phyloP scores from a whole-genome alignment of 371 early-diverging fungal species.

The Lichtheimia hyalospora region DNA sequence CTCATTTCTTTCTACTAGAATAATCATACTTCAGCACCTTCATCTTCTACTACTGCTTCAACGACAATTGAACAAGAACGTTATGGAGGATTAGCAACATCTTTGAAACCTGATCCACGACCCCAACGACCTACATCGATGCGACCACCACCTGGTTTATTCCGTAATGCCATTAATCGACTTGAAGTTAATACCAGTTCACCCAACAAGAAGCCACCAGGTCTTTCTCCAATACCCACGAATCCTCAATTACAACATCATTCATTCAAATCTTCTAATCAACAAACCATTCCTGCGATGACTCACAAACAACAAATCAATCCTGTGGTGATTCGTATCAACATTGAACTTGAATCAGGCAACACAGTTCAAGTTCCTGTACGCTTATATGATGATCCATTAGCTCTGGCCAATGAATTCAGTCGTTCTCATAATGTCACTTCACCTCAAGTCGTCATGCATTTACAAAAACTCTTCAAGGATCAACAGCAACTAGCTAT shows the following conservation, averaged over 20 bases:
- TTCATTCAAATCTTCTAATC: not conserved
- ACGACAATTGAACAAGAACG: not conserved
- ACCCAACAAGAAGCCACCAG: constrained; percentile 5
- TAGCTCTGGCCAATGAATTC: constrained; percentile 12
- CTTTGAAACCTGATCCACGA: not conserved
- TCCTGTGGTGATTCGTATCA: constrained; percentile 19
- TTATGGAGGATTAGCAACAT: not conserved
- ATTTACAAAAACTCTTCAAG: constrained; percentile 9
- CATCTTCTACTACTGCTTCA: not conserved
- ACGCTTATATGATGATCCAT: constrained; percentile 17
- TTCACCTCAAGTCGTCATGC: constrained; percentile 2
- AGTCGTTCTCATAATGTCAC: constrained; percentile 6
- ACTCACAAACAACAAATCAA: constrained; percentile 9
- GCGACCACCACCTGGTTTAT: constrained; percentile 17
- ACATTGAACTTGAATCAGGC: constrained; percentile 19
- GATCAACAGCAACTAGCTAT: constrained; percentile 13
- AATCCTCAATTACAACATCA: not conserved
- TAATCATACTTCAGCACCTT: not conserved
- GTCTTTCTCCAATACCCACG: constrained; percentile 15
- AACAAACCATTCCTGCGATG: no score
- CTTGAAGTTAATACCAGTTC: not conserved
- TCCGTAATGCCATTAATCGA: constrained; percentile 7
- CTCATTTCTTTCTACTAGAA: not conserved
- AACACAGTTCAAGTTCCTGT: constrained; percentile 10
- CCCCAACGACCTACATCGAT: not conserved